A percentile compares a stretch with the other conserved stretches of the same genome.
Conservation (phyloP, 345 rosid genomes). For the Gossypium bickii region DNA sequence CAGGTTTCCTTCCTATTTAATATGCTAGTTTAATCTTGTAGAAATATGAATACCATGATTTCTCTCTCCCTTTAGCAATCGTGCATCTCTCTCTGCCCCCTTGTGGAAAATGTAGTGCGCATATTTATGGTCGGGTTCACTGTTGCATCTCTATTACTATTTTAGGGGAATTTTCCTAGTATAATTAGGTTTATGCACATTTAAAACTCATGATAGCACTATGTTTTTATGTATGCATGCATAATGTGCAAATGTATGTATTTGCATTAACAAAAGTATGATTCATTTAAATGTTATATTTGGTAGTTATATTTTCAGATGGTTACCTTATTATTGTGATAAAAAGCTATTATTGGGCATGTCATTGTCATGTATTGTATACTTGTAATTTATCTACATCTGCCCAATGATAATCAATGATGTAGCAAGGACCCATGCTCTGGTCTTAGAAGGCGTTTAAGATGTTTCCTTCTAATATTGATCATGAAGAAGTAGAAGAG, state of each 20-base stretch:
- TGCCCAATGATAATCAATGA: not conserved
- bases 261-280: not conserved
- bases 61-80: not conserved
- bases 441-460: not conserved
- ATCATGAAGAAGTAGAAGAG: not conserved
- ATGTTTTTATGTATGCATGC: not conserved
- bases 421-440: not conserved
- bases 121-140: not conserved
- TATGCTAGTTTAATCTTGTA: not conserved
- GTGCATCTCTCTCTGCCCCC: not conserved
- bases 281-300: not conserved
- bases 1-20: conserved; percentile 38
- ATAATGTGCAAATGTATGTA: not conserved
- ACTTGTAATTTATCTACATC: not conserved
- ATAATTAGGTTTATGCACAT: not conserved
- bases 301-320: not conserved
- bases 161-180: not conserved
- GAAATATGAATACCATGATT: not conserved
- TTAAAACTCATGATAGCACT: not conserved
- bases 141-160: not conserved
- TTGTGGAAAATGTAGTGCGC: not conserved
- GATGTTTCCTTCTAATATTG: not conserved
- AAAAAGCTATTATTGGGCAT: too few relatives aligned
- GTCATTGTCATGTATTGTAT: not conserved
- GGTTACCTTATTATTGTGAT: too few relatives aligned